Conservation (phyloP, 441 rosid species). For the Brassica balearica region DNA sequence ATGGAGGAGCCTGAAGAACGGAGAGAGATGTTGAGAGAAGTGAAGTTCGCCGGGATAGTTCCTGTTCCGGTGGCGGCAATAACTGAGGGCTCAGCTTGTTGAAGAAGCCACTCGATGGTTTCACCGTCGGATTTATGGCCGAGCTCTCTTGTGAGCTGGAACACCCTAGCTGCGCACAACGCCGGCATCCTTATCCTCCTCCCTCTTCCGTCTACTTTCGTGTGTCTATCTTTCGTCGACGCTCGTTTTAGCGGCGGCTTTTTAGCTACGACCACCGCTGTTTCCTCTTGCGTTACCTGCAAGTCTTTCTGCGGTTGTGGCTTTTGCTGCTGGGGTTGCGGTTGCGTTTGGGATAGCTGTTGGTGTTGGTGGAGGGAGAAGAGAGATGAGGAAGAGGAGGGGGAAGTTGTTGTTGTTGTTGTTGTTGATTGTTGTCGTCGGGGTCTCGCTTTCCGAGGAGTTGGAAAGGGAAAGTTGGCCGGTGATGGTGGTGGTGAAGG, state of each 20-base stretch:
- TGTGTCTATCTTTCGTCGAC: conserved; percentile 91
- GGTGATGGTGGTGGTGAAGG: conserved; percentile 40
- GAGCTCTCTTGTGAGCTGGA: conserved; percentile 86
- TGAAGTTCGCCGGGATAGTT: conserved; percentile 94
- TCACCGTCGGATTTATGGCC: conserved; percentile 97
- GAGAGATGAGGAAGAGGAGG: conserved; percentile 69
- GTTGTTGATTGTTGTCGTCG: conserved; percentile 46
- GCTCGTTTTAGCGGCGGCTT: conserved; percentile 82
- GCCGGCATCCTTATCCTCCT: conserved; percentile 98
- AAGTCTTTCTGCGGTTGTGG: conserved; percentile 37
- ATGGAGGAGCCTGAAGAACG: conserved; percentile 93
- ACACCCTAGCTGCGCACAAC: conserved; percentile 96
- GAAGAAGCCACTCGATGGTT: conserved; percentile 91
- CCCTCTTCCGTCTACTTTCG: conserved; percentile 95
- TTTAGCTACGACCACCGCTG: conserved; percentile 48
- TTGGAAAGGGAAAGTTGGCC: conserved; percentile 43
- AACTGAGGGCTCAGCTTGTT: conserved; percentile 92
- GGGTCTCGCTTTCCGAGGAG: conserved; percentile 52
- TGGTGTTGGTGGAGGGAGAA: conserved; percentile 49
- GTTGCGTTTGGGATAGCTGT: conserved; percentile 45
- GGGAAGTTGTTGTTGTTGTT: conserved; percentile 48
- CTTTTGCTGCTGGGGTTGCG: conserved; percentile 35
- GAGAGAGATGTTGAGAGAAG: conserved; percentile 87
- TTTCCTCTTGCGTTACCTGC: conserved; percentile 37
- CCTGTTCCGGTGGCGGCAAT: conserved; percentile 98